Percentiles rank a stretch among this genome's conserved stretches.
phyloP scores from a whole-genome alignment of 2,329 filamentous ascomycete genomes.

The Paraconiothyrium sp. region DNA sequence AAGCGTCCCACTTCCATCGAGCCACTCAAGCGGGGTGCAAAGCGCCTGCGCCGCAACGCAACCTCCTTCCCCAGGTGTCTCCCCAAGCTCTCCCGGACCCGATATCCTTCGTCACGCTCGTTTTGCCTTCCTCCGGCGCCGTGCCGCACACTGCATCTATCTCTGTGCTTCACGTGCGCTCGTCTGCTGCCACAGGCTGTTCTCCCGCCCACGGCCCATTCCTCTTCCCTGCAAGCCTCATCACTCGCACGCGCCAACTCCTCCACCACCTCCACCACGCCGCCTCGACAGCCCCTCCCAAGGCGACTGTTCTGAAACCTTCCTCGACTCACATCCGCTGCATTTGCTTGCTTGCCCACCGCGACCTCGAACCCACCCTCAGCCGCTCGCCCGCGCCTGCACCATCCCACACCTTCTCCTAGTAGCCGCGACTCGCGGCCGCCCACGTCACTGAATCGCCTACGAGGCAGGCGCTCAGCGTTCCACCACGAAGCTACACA shows the following conservation, averaged over 20 bases:
- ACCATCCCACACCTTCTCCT: constrained; percentile 18
- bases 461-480: constrained; percentile 5
- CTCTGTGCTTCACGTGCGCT: constrained; percentile 8
- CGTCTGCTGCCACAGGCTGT: constrained; percentile 7
- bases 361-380: not conserved
- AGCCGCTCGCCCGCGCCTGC: constrained; percentile 3
- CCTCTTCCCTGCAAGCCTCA: constrained; percentile 41
- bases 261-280: constrained; percentile 17
- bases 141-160: constrained; percentile 4
- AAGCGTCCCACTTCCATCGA: constrained; percentile 22
- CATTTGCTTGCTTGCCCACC: not conserved
- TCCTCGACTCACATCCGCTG: constrained; percentile 25
- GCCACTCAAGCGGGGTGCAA: constrained; percentile 24
- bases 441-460: constrained; percentile 39
- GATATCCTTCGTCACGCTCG: constrained; percentile 19
- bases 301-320: constrained; percentile 35
- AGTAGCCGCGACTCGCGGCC: constrained; percentile 33
- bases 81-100: constrained; percentile 8
- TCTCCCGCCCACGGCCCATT: constrained; percentile 11
- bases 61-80: constrained; percentile 1
- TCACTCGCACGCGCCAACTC: constrained; percentile 41
- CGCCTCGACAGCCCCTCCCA: constrained; percentile 17
- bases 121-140: constrained; percentile 5
- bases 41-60: constrained; percentile 28
- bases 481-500: not conserved